Conservation (phyloP, 2,329 filamentous ascomycete species). For the Paraphaeosphaeria minitans region DNA sequence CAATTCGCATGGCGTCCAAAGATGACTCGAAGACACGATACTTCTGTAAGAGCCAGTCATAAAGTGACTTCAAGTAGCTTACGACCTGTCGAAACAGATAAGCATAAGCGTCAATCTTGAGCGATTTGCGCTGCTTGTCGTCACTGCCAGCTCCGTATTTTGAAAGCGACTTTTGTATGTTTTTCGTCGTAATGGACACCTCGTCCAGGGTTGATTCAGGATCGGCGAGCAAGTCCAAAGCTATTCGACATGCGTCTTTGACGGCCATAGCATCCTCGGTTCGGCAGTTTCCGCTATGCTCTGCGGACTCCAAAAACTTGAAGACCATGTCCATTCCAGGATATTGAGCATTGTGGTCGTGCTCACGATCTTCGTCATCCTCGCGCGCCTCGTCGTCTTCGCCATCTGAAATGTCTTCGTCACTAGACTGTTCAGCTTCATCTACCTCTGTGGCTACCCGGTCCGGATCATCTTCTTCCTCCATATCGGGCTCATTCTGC, state of each 20-base stretch:
- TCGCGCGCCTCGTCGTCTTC: slow-evolving; percentile 6
- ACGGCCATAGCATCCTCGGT: slow-evolving; percentile 24
- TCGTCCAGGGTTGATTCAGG: slow-evolving; percentile 13
- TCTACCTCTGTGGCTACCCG: background rate
- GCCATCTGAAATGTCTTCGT: background rate
- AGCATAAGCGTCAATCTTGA: slow-evolving; percentile 37
- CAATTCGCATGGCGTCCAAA: slow-evolving; percentile 22
- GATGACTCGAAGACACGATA: slow-evolving; percentile 15
- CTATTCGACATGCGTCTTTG: slow-evolving; percentile 17
- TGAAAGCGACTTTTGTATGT: slow-evolving; percentile 17
- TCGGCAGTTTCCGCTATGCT: slow-evolving; percentile 24
- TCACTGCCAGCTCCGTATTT: slow-evolving; percentile 4
- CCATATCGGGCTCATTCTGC: background rate
- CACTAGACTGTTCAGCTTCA: background rate
- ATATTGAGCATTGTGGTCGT: background rate
- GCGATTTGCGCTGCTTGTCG: slow-evolving; percentile 11
- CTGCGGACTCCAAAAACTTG: slow-evolving; percentile 23
- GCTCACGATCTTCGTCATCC: slow-evolving; percentile 8
- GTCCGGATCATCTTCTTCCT: background rate
- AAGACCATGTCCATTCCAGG: slow-evolving; percentile 27
- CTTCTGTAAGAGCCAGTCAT: slow-evolving; percentile 20
- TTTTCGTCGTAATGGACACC: slow-evolving; percentile 12
- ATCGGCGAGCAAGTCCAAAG: slow-evolving; percentile 10
- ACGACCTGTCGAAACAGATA: slow-evolving; percentile 32
- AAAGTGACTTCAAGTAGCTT: slow-evolving; percentile 21